These are phyloP conservation scores for Terfezia boudieri DNA, from an alignment of 495 filamentous ascomycete genomes.

Conservation along the genomic window DNA sequence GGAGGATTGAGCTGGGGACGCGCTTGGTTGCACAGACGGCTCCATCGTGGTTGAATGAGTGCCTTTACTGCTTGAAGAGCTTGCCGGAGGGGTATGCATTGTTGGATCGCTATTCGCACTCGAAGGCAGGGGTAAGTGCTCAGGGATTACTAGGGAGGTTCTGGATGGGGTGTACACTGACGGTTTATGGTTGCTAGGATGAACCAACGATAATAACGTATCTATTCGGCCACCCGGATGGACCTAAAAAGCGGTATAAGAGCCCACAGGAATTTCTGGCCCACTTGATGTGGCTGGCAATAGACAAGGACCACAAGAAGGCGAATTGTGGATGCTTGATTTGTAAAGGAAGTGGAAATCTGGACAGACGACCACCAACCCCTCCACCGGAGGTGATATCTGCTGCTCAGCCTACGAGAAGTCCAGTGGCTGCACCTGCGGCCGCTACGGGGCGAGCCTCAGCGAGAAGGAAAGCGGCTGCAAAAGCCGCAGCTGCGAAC, in stretches of 20 bases:
- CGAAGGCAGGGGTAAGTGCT: neutral
- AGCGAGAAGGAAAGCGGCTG: slow-evolving; percentile 3
- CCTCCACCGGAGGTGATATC: neutral
- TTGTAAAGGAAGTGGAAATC: slow-evolving; percentile 19
- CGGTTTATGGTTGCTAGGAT: neutral
- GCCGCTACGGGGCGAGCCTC: slow-evolving; percentile 3
- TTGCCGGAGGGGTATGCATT: neutral
- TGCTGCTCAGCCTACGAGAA: neutral
- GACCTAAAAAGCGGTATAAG: slow-evolving; percentile 34
- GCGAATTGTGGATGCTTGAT: slow-evolving; percentile 36
- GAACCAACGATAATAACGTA: slow-evolving; percentile 34
- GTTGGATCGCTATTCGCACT: neutral
- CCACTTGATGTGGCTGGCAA: slow-evolving; percentile 36
- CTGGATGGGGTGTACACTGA: too few relatives aligned
- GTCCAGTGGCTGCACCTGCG: slow-evolving; percentile 4
- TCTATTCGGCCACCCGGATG: slow-evolving; percentile 38
- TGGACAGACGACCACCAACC: neutral
- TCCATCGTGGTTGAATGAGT: neutral
- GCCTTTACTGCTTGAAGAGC: neutral
- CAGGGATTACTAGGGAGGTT: too few relatives aligned
- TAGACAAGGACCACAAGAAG: slow-evolving; percentile 29
- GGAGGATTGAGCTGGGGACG: neutral
- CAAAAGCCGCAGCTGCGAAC: neutral
- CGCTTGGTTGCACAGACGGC: neutral
- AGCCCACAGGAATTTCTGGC: slow-evolving; percentile 38